Evolutionary conservation across 352 stramenopile species (phyloP).

Genomic region (Sclerospora graminicola): DNA sequence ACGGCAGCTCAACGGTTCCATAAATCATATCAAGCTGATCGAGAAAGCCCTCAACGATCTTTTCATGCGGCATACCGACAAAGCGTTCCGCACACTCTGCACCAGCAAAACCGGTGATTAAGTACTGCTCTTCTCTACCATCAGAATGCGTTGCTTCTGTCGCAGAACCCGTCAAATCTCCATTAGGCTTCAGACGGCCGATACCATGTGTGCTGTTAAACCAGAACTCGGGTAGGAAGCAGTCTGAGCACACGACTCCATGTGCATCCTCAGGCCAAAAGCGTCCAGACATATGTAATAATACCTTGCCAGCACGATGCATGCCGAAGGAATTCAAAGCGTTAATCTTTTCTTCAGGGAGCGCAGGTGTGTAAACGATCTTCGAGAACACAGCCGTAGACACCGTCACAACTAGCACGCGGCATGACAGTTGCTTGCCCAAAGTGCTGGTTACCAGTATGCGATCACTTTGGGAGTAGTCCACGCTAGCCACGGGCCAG

Average conservation of each 20-base stretch:
- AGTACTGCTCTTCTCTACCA: slow-evolving; percentile 34
- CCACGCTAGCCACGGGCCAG: slow-evolving; percentile 45
- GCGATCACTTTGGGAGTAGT: slow-evolving; percentile 37
- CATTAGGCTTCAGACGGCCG: slow-evolving; percentile 46
- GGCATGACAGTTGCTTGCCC: slow-evolving; percentile 49
- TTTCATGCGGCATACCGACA: slow-evolving; percentile 23
- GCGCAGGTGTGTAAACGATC: slow-evolving; percentile 50
- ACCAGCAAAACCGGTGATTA: slow-evolving; percentile 69
- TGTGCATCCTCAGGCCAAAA: slow-evolving; percentile 72
- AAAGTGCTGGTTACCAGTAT: slow-evolving; percentile 48
- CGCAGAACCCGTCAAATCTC: slow-evolving; percentile 25
- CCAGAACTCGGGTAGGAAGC: slow-evolving; percentile 80
- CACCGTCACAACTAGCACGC: slow-evolving; percentile 59
- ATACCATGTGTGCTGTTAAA: slow-evolving; percentile 64
- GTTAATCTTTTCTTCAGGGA: slow-evolving; percentile 44
- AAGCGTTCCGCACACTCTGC: slow-evolving; percentile 53
- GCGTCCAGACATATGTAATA: slow-evolving; percentile 50
- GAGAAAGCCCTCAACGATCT: slow-evolving; percentile 58
- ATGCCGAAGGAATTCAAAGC: slow-evolving; percentile 64
- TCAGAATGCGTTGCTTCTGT: slow-evolving; percentile 2
- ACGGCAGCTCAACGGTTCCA: slow-evolving; percentile 41
- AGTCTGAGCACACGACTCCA: slow-evolving; percentile 73
- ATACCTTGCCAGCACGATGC: slow-evolving; percentile 62
- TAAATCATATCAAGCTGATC: slow-evolving; percentile 72
- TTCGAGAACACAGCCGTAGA: slow-evolving; percentile 68